Base-by-base conservation (phyloP, 2,329 filamentous ascomycete species). In the Verticillium longisporum region DNA sequence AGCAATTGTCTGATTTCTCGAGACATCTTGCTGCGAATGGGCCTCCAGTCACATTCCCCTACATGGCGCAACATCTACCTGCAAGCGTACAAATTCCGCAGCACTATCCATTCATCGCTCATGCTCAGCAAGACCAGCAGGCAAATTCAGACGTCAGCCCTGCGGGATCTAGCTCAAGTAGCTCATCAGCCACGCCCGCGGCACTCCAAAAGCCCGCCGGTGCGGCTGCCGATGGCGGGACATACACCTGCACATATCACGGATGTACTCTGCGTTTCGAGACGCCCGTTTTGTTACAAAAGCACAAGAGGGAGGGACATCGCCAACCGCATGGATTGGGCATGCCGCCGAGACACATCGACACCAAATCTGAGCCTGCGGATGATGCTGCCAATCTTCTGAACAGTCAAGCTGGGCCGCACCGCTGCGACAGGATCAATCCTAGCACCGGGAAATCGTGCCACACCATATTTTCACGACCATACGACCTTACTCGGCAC, bases 191-290 rank as follows among this genome's bases (percentile, higher is more conserved):
- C 33, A 75, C 71, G 10, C 72, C 76, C 9, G 67, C 62, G 5
- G 70, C 70, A 38, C 64, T 78, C 58, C 67, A 80, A 69, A 78
- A 82, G 41, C 91, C 92, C 0, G 73, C 78, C 1, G 81, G 86
- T 50, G 87, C 88, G 2, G 80, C 80, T 15, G 90, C 92, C 0
- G 91, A 96, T 66, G 84, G 88, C 21, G 94, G 94, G 13, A 97
- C 93, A 0, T 99, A 97, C 76, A 96, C 93, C 1, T 99, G 95
- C 75, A 97, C 93, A 1, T 97, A 97, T 69, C 92, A 96, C 69
- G 92, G 92, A 11, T 98, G 95, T 72, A 88, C 88, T 0, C 80
- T 89, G 66, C 89, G 95, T 59, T 99, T 99, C 70, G 91, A 96
- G 67, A 92, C 92, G 1, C 92, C 92, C 4, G 83, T 87, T 9